A percentile compares a stretch with the other conserved stretches of the same genome.
phyloP scores from a whole-genome alignment of 495 filamentous ascomycete species.

The Aspergillus asperescens region DNA sequence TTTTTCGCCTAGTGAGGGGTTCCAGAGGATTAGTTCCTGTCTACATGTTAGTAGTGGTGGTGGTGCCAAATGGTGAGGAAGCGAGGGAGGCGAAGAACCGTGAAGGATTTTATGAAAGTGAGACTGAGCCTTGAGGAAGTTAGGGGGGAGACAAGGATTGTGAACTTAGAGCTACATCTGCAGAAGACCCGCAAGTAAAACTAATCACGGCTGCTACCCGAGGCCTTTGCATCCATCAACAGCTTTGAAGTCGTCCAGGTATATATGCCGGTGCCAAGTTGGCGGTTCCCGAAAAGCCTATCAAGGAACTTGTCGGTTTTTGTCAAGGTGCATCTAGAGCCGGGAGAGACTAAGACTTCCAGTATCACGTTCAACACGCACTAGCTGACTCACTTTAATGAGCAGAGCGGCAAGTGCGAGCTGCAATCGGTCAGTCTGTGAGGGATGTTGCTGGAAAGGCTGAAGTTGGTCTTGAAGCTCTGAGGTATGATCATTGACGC shows the following conservation, averaged over 20 bases:
- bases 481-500: constrained; percentile 2
- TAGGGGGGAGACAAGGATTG: too few relatives aligned
- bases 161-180: too few relatives aligned
- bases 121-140: too few relatives aligned
- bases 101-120: too few relatives aligned
- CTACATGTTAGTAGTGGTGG: too few relatives aligned
- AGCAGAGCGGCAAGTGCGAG: constrained; percentile 3
- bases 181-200: too few relatives aligned
- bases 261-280: background rate
- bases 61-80: too few relatives aligned
- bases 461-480: background rate
- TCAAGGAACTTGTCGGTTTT: constrained; percentile 10
- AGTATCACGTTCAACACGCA: background rate
- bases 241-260: constrained; percentile 9
- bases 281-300: background rate
- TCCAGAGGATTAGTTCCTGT: too few relatives aligned
- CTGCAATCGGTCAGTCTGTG: constrained; percentile 1
- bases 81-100: too few relatives aligned
- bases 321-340: background rate
- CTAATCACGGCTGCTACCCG: too few relatives aligned
- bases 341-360: constrained; percentile 1
- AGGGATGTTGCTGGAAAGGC: constrained; percentile 3
- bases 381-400: constrained; percentile 1
- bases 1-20: too few relatives aligned
- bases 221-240: too few relatives aligned